A percentile compares a stretch with the other conserved stretches of the same genome.
Conservation (phyloP, 768 basidiomycete species). For the Cystofilobasidium ferigula region DNA sequence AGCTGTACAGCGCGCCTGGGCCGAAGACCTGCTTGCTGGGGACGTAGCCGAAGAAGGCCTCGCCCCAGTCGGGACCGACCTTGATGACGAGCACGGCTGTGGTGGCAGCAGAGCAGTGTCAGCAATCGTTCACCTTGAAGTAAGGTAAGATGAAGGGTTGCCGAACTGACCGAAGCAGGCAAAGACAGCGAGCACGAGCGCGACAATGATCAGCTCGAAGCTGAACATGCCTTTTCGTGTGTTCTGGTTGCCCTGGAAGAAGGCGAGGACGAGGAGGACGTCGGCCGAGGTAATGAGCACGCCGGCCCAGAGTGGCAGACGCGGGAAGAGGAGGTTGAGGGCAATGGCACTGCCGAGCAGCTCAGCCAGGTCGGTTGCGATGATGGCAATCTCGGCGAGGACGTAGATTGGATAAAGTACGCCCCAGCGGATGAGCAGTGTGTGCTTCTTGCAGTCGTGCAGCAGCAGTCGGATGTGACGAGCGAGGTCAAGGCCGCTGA, state of each 20-base stretch:
- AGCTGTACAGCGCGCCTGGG: slow-evolving; percentile 32
- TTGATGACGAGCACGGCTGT: slow-evolving; percentile 62
- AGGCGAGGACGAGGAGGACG: slow-evolving; percentile 57
- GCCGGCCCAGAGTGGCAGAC: slow-evolving; percentile 57
- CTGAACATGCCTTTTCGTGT: slow-evolving; percentile 37
- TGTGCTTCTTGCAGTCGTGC: slow-evolving; percentile 54
- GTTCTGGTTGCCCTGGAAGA: slow-evolving; percentile 40
- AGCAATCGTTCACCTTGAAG: too few relatives aligned
- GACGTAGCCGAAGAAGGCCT: slow-evolving; percentile 63
- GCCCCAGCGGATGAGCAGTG: slow-evolving; percentile 49
- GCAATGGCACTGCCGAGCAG: slow-evolving; percentile 72
- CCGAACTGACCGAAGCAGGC: slow-evolving; percentile 71
- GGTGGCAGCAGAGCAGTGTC: too few relatives aligned
- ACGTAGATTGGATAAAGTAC: slow-evolving; percentile 51
- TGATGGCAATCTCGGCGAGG: slow-evolving; percentile 56
- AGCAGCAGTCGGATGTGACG: slow-evolving; percentile 56
- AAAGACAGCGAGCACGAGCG: slow-evolving; percentile 51
- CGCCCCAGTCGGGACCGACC: slow-evolving; percentile 58
- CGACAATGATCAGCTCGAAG: slow-evolving; percentile 38
- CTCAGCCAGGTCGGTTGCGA: slow-evolving; percentile 68
- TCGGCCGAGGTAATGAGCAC: slow-evolving; percentile 59
- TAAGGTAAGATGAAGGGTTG: too few relatives aligned
- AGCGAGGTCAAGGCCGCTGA: slow-evolving; percentile 45
- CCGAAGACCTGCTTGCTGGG: slow-evolving; percentile 57
- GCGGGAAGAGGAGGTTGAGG: slow-evolving; percentile 60